phyloP scores from a whole-genome alignment of 2,329 filamentous ascomycete species.

The Trichoderma sp. region DNA sequence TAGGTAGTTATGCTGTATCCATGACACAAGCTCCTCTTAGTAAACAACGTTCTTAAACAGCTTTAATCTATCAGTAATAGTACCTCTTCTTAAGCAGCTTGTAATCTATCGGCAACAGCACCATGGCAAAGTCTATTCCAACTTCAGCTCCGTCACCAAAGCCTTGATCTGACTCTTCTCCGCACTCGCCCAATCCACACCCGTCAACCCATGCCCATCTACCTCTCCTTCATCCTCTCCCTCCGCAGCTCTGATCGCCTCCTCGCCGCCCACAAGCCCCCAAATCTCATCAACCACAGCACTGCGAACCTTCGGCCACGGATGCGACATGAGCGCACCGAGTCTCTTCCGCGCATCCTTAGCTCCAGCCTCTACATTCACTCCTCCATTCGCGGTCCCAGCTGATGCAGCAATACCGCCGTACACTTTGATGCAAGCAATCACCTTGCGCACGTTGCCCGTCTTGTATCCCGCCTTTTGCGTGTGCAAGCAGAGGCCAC shows the following conservation, averaged over 20 bases:
- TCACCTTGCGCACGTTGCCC: slow-evolving; percentile 77
- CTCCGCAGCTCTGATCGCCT: slow-evolving; percentile 5
- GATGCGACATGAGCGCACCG: slow-evolving; percentile 72
- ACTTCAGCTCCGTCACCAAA: slow-evolving; percentile 46
- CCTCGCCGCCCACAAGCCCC: slow-evolving; percentile 42
- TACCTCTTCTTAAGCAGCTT: too few relatives aligned
- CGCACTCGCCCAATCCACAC: slow-evolving; percentile 61
- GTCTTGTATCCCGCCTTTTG: slow-evolving; percentile 84
- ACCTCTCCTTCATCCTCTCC: slow-evolving; percentile 25
- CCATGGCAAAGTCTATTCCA: slow-evolving; percentile 30
- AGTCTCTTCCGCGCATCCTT: slow-evolving; percentile 66
- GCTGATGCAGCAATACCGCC: slow-evolving; percentile 59
- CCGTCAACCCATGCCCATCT: slow-evolving; percentile 43
- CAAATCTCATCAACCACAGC: slow-evolving; percentile 63
- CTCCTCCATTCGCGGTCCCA: slow-evolving; percentile 40
- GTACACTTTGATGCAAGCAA: slow-evolving; percentile 80
- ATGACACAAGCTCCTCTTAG: neutral
- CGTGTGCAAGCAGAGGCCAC: slow-evolving; percentile 65
- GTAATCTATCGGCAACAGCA: neutral
- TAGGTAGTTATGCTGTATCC: neutral
- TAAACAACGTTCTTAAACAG: too few relatives aligned
- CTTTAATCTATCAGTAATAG: too few relatives aligned
- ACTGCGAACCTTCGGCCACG: slow-evolving; percentile 72
- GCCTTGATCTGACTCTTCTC: slow-evolving; percentile 48
- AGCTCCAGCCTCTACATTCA: slow-evolving; percentile 36